Evolutionary conservation across 345 rosid species (phyloP), one percentile per base, ranked within the genome.

Genomic region (Theobroma cacao): DNA sequence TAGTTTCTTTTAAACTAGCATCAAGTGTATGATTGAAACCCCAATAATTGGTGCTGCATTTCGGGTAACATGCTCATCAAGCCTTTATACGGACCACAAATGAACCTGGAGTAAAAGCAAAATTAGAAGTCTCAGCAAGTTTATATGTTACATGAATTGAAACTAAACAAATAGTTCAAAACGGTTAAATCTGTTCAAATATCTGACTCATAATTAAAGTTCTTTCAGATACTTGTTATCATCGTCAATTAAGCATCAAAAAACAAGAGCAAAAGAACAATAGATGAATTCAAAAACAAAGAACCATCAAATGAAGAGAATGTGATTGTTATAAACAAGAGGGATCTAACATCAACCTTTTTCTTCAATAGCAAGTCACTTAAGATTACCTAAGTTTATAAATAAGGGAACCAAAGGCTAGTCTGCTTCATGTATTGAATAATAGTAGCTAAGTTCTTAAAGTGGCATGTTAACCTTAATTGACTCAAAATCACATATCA

Each of bases 71-170:
- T 38, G 75, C 26, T 62, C 58, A 34, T 92, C 91, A 92, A 47
- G 90, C 97, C 86, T 94, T 94, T 83, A 94, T 89, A 48, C 98
- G 90, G 61, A 94, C 79, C 76, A 94, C 97, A 36, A 94, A 94
- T 11, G 96, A 92, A 88, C 98, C 98, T 90, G 91, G 12, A 71
- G 43, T 50, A 71, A 20, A 52, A 47, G 38, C 60, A 48, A n/a
- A 40, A 28, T 66, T 53, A 40, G 15, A 76, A 26, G 40, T 64
- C 64, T 20, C 48, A 34, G 26, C 14, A 48, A 30, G 41, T 18
- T 30, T 18, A 30, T 30, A 47, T 30, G 14, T 47, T 17, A 30
- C 9, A 47, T 48, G 74, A 30, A 70, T 70, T 30, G 4, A 5
- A 30, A 70, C 9, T 9, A 70, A 48, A 65, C 26, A 63, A 26